Evolutionary conservation across 2,329 filamentous ascomycete genomes (phyloP), one percentile per base, ranked within the genome.

Genomic region (Calonectria hongkongensis): DNA sequence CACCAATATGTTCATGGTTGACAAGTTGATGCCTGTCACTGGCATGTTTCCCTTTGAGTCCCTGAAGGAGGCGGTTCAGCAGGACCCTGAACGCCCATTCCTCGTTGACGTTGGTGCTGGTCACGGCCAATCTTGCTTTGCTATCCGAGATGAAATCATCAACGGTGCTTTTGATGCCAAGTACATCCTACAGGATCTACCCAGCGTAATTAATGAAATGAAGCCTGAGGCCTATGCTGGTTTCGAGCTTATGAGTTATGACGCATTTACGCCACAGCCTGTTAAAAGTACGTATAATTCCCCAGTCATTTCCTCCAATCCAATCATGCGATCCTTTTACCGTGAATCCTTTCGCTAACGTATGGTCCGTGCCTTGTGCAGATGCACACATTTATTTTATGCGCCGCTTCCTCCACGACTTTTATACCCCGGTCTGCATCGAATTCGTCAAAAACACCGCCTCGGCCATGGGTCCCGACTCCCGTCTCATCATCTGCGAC

Each of bases 21-120:
- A 82, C 18, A 76, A 82, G 62, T 62, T 82, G 25, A 83, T 83
- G 77, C 82, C 82, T 9, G 79, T 84, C 16, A 48, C 74, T 3
- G 82, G 82, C 63, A 84, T 84, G 82, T 84, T 83, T n/a, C 82
- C 81, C 1, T 84, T 82, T 63, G 70, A 74, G 1, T 76, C 80
- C 2, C 73, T 84, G 3, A 79, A 78, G 62, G 76, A 79, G 2
- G 77, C 80, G 28, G 81, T 82, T 3, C 73, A 80, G 27, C 71
- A 77, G 56, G 77, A 82, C 15, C 82, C 81, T 0, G 76, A 79
- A 21, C 76, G 82, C 3, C 73, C 81, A 1, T 82, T 79, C 58
- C 66, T 83, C 16, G 81, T 83, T 15, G 82, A 83, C 43, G 76
- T 83, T 0, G 82, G 79, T 4, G 81, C 80, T 0, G 82, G 82